These are phyloP conservation scores for Rutstroemia sp. DNA, from an alignment of 2,329 filamentous ascomycete genomes.

Conservation along the genomic window DNA sequence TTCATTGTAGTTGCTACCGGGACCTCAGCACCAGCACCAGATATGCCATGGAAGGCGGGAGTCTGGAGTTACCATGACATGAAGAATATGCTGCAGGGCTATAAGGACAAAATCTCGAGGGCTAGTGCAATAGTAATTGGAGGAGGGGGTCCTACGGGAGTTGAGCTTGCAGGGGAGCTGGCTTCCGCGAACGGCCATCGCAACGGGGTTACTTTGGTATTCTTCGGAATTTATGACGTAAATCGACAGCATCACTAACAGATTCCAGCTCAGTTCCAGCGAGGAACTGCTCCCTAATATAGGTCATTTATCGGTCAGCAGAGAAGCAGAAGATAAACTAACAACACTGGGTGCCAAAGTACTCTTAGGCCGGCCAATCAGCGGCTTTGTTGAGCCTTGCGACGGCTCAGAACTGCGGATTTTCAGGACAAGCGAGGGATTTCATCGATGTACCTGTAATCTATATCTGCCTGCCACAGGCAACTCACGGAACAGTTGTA, in stretches of 20 bases:
- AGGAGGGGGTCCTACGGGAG: conserved; percentile 31
- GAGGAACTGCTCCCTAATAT: conserved; percentile 14
- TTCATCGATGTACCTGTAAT: conserved; percentile 35
- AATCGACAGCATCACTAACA: background rate
- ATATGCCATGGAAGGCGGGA: conserved; percentile 35
- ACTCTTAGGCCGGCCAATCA: conserved; percentile 36
- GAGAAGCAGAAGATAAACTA: conserved; percentile 41
- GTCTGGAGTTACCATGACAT: conserved; percentile 37
- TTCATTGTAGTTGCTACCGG: conserved; percentile 50
- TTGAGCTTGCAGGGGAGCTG: conserved; percentile 27
- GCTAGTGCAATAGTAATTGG: conserved; percentile 28
- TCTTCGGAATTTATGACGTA: background rate
- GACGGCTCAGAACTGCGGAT: too few species aligned
- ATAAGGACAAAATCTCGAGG: conserved; percentile 18
- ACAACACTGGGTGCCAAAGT: conserved; percentile 45
- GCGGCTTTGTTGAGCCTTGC: conserved; percentile 21
- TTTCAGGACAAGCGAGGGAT: too few species aligned
- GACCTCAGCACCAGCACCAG: conserved; percentile 32
- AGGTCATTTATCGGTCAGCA: conserved; percentile 13
- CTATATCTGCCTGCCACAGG: conserved; percentile 51
- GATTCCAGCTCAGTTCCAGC: conserved; percentile 18
- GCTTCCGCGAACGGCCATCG: conserved; percentile 21
- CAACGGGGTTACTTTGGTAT: conserved; percentile 24
- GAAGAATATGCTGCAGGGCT: conserved; percentile 17
- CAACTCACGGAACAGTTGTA: conserved; percentile 47